Percentiles rank a stretch among this genome's conserved stretches.
These are phyloP conservation scores for Phialophora tarda DNA, from an alignment of 2,329 filamentous ascomycete species.

Conservation along the genomic window DNA sequence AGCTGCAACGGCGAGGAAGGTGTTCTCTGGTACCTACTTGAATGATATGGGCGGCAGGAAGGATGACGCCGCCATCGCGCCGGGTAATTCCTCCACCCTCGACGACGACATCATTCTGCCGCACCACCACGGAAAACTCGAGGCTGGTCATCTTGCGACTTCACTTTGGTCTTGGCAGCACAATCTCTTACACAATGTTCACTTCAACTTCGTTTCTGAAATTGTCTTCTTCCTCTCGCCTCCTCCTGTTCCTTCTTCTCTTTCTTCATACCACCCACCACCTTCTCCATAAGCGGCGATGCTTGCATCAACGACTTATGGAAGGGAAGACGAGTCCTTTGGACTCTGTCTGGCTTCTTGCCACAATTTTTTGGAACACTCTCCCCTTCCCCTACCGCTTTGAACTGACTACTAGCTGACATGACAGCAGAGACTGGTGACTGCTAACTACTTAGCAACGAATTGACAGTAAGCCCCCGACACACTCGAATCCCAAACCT, in stretches of 20 bases:
- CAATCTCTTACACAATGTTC: not conserved
- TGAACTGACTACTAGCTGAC: not conserved
- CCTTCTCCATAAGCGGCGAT: conserved; percentile 1
- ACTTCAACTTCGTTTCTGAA: not conserved
- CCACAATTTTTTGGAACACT: conserved; percentile 1
- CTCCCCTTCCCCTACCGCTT: not conserved
- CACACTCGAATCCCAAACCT: not conserved
- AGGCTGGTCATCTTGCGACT: not conserved
- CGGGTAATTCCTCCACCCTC: not conserved
- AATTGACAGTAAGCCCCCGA: not conserved
- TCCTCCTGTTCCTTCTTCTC: not conserved
- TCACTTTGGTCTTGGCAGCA: not conserved
- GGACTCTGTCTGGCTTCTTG: not conserved
- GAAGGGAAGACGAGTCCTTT: not conserved
- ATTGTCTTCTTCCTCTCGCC: conserved; percentile 2
- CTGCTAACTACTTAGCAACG: not conserved
- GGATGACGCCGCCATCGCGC: not conserved
- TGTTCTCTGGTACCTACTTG: not conserved
- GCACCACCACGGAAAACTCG: not conserved
- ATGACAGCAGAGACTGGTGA: not conserved
- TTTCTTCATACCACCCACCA: conserved; percentile 14
- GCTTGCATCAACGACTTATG: conserved; percentile 5
- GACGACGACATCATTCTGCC: conserved; percentile 4
- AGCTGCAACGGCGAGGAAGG: too few species aligned
- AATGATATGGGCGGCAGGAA: not conserved